Base-by-base conservation (phyloP, 768 basidiomycete species). In the Leccinum barrowsii region DNA sequence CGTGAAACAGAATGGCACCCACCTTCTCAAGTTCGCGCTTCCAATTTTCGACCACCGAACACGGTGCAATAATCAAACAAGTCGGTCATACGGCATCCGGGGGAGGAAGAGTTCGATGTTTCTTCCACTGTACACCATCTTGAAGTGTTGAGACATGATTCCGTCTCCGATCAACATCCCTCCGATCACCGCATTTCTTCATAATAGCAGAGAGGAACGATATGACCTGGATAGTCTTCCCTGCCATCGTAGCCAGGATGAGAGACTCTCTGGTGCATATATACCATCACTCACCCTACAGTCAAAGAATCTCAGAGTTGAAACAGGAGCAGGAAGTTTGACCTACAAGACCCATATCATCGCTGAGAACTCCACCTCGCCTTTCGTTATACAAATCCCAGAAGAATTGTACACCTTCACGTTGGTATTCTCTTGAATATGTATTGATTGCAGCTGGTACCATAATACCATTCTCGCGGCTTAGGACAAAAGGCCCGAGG, bases 211-310 rank as follows among this genome's bases (percentile, higher is more conserved):
- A 89, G 2, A 98, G 80, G 67, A 94, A 90, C 0, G 89, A 82
- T 48, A 94, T 90, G 24, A 94, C 87, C 71, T 98, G 96, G 21
- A 98, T 94, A 0, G 96, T 98, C 81, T 98, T 98, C 89, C 96
- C 79, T 76, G 56, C 52, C 21, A 56, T 4, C 19, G 57, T 24
- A 15, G 28, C 26, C 63, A 40, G 60, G 61, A 48, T 28, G 5
- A 8, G 10, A 34, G 57, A 60, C 28, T 6, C 15, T 49, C 22
- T 2, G 47, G 53, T 30, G 52, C 30, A 17, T 17, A 49, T 44
- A 51, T 2, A 32, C 42, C 48, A 19, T 7, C 21, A 65, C 67
- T 60, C 56, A 70, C 71, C 73, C 69, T 74, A 56, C n/a, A 44
- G 59, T 58, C 32, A 55, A 54, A 47, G 37, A 10, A 50, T 26